Evolutionary conservation across 192 early-diverging fungal species (phyloP).

Genomic region (Spinellus fusiger): DNA sequence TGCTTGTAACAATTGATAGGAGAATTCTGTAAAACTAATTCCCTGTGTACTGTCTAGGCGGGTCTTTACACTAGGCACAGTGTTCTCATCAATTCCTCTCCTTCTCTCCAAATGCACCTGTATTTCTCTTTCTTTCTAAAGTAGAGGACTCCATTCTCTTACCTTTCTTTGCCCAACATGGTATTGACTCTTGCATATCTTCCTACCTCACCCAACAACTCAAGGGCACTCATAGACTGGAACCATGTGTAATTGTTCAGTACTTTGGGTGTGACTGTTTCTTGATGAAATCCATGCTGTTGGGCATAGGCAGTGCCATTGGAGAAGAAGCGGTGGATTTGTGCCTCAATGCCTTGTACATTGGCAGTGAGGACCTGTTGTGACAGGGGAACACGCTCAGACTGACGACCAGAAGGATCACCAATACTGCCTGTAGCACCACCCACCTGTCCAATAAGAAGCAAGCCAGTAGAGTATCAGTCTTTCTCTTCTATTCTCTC

Average conservation of each 20-base stretch:
- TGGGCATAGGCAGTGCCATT: slow-evolving; percentile 41
- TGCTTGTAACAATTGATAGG: slow-evolving; percentile 93
- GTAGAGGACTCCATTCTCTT: background rate
- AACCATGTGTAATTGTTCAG: slow-evolving; percentile 85
- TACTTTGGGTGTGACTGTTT: slow-evolving; percentile 40
- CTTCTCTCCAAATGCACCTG: too few species aligned
- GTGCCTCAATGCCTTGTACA: slow-evolving; percentile 57
- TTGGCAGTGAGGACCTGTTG: slow-evolving; percentile 53
- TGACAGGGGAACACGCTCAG: slow-evolving; percentile 70
- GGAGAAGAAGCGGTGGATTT: slow-evolving; percentile 67
- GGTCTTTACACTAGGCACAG: slow-evolving; percentile 61
- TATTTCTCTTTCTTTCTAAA: too few species aligned
- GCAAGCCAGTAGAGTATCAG: background rate
- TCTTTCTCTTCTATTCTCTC: background rate
- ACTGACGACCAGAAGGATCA: slow-evolving; percentile 83
- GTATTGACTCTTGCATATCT: slow-evolving; percentile 68
- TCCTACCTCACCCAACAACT: slow-evolving; percentile 77
- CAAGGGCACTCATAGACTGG: slow-evolving; percentile 58
- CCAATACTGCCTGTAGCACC: slow-evolving; percentile 92
- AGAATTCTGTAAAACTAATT: slow-evolving; percentile 94
- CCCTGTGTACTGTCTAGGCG: slow-evolving; percentile 75
- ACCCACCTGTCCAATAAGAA: slow-evolving; percentile 53
- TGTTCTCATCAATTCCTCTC: background rate
- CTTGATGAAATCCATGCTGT: slow-evolving; percentile 24
- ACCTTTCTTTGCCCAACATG: slow-evolving; percentile 88